Conservation (phyloP, 495 filamentous ascomycete species). For the Podospora pseudopauciseta region DNA sequence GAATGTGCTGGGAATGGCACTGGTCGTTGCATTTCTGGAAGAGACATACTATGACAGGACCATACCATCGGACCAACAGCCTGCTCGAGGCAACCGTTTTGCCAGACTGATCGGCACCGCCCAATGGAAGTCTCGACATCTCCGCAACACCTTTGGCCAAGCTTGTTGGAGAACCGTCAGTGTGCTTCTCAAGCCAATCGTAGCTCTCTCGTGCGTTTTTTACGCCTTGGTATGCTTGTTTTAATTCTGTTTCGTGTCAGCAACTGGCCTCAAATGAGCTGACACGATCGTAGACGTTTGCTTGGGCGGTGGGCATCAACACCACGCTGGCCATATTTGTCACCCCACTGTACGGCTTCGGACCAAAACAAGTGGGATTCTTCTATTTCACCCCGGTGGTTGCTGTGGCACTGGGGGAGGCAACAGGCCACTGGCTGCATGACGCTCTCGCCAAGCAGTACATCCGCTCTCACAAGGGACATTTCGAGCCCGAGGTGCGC, state of each 20-base stretch:
- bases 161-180: constrained; percentile 44
- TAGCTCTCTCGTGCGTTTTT: constrained; percentile 49
- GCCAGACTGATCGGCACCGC: constrained; percentile 45
- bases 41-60: constrained; percentile 59
- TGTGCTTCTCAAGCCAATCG: constrained; percentile 50
- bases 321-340: constrained; percentile 57
- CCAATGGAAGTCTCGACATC: constrained; percentile 42
- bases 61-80: constrained; percentile 45
- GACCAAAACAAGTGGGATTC: constrained; percentile 50
- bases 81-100: constrained; percentile 37
- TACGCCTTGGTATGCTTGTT: constrained; percentile 44
- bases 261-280: neutral
- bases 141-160: constrained; percentile 43
- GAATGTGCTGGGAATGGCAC: constrained; percentile 45
- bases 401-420: constrained; percentile 51
- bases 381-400: constrained; percentile 61
- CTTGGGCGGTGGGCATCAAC: constrained; percentile 61
- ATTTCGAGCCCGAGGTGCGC: constrained; percentile 58
- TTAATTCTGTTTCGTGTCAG: neutral
- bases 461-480: constrained; percentile 47
- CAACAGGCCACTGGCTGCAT: constrained; percentile 58
- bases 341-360: constrained; percentile 53
- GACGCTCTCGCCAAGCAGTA: constrained; percentile 49
- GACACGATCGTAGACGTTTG: constrained; percentile 40
- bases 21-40: constrained; percentile 50